Evolutionary conservation across 1,284 basidiomycete genomes (phyloP).

Genomic region (Austroboletus novae-zelandiae): DNA sequence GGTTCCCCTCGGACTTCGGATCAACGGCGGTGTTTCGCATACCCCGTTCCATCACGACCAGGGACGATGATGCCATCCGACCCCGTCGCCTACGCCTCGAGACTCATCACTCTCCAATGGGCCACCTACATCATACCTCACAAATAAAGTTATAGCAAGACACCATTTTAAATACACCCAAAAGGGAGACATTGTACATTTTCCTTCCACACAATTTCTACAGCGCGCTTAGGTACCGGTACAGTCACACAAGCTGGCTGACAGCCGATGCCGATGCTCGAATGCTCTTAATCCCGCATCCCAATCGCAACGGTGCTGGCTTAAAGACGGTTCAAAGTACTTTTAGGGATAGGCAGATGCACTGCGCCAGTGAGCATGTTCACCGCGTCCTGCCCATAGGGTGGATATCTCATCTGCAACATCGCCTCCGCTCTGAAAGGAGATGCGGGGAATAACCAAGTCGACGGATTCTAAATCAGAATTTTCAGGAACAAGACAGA

Average conservation of each 20-base stretch:
- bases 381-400: conserved; percentile 17
- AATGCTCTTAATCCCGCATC: background rate
- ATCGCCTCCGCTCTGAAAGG: conserved; percentile 19
- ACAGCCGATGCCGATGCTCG: no score
- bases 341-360: conserved; percentile 17
- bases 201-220: background rate
- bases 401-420: conserved; percentile 23
- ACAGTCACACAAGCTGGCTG: no score
- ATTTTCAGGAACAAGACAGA: background rate
- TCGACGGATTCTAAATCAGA: background rate
- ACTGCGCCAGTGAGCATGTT: conserved; percentile 7
- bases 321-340: conserved; percentile 3
- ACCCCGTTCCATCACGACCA: background rate
- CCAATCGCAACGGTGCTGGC: background rate
- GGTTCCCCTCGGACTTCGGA: background rate
- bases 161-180: background rate
- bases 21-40: conserved; percentile 1
- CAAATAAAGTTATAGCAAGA: background rate
- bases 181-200: no score
- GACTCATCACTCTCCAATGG: background rate
- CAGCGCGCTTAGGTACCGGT: no score
- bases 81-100: background rate
- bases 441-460: background rate
- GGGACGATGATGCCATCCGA: background rate
- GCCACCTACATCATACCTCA: no score